Evolutionary conservation across 2,329 filamentous ascomycete genomes (phyloP).

Genomic region (Microcera coccophila): DNA sequence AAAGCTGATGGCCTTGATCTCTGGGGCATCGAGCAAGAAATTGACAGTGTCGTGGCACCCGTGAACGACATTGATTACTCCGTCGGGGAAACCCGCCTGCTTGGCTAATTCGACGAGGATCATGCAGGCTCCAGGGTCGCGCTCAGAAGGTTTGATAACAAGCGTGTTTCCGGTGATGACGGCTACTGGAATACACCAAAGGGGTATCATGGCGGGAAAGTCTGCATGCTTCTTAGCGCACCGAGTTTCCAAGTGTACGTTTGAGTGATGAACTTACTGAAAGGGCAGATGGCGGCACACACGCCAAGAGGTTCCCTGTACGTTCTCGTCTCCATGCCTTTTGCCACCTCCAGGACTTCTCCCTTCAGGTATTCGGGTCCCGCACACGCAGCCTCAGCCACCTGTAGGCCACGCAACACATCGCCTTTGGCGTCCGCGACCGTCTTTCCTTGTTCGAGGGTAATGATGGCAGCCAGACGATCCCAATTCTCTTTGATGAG

Average conservation of each 20-base stretch:
- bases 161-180: constrained; percentile 75
- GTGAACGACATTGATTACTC: constrained; percentile 73
- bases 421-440: constrained; percentile 71
- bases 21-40: constrained; percentile 73
- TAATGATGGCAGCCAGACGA: constrained; percentile 70
- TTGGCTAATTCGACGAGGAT: constrained; percentile 71
- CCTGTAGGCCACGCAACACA: constrained; percentile 69
- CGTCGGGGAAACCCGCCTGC: constrained; percentile 71
- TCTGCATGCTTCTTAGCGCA: constrained; percentile 40
- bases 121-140: constrained; percentile 74
- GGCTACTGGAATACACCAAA: constrained; percentile 77
- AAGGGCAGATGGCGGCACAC: constrained; percentile 74
- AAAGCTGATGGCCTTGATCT: constrained; percentile 76
- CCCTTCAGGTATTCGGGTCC: constrained; percentile 71
- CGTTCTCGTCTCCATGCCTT: constrained; percentile 77
- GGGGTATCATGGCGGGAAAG: constrained; percentile 80
- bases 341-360: constrained; percentile 73
- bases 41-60: constrained; percentile 71
- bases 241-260: background rate
- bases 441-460: constrained; percentile 75
- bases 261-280: constrained; percentile 49
- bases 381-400: constrained; percentile 70
- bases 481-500: constrained; percentile 77
- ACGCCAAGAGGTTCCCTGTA: constrained; percentile 72
- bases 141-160: constrained; percentile 75